phyloP scores from a whole-genome alignment of 305 asterid species.

The Fraxinus dipetala region DNA sequence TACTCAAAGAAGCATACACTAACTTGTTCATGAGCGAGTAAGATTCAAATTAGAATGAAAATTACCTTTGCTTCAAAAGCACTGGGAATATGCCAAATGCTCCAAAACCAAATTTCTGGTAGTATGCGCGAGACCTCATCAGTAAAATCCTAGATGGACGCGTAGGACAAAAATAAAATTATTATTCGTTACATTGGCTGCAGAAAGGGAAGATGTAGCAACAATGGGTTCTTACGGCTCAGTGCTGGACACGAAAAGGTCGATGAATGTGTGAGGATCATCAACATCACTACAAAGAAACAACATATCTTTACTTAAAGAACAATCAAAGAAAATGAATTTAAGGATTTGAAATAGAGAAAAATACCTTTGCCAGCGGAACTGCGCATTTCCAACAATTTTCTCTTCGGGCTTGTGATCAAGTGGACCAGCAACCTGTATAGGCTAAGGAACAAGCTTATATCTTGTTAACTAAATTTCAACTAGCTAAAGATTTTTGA shows the following conservation, averaged over 20 bases:
- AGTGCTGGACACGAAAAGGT: constrained; percentile 68
- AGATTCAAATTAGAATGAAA: constrained; percentile 11
- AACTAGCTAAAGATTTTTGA: constrained; percentile 1
- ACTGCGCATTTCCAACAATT: constrained; percentile 72
- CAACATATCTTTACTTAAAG: constrained; percentile 3
- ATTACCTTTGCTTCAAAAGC: constrained; percentile 67
- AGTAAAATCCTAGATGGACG: constrained; percentile 48
- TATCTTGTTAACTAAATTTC: not conserved
- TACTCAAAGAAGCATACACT: constrained; percentile 8
- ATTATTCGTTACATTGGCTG: not conserved
- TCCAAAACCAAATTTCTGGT: constrained; percentile 69
- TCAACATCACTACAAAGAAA: constrained; percentile 57
- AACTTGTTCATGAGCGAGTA: constrained; percentile 11
- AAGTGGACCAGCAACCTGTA: constrained; percentile 73
- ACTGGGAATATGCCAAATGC: constrained; percentile 81
- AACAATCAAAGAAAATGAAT: constrained; percentile 16
- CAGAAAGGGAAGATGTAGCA: constrained; percentile 17
- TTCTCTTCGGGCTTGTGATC: constrained; percentile 59
- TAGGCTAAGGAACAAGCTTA: constrained; percentile 54
- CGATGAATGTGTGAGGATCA: constrained; percentile 78
- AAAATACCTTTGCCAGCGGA: constrained; percentile 85
- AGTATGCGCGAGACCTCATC: constrained; percentile 75
- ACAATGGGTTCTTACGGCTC: constrained; percentile 64
- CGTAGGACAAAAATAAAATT: constrained; percentile 11
- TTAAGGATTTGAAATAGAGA: not conserved